phyloP scores from a whole-genome alignment of 129 eudicot species.

The Deinandra increscens region DNA sequence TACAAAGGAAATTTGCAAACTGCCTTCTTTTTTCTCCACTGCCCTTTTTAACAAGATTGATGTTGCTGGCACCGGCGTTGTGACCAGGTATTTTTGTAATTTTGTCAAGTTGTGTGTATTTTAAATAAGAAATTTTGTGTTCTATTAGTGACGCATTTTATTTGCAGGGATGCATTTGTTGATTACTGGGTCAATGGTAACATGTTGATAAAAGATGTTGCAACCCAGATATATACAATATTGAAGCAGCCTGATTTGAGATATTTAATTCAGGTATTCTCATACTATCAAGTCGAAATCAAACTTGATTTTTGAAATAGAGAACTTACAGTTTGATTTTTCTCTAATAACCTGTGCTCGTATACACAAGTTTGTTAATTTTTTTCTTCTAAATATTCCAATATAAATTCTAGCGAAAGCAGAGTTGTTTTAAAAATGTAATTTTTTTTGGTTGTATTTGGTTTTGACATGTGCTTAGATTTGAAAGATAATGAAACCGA shows the following conservation, averaged over 20 bases:
- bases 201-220: slow-evolving; percentile 73
- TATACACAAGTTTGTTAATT: no score
- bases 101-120: neutral
- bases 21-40: slow-evolving; percentile 83
- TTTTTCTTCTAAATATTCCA: no score
- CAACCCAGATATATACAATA: slow-evolving; percentile 68
- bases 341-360: no score
- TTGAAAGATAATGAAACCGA: no score
- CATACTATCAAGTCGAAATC: neutral
- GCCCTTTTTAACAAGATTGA: slow-evolving; percentile 79
- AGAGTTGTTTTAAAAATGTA: no score
- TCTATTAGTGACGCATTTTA: neutral
- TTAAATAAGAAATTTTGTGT: neutral
- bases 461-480: no score
- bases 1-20: slow-evolving; percentile 85
- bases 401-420: no score
- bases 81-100: slow-evolving; percentile 58
- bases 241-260: slow-evolving; percentile 73
- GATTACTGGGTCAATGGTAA: slow-evolving; percentile 84
- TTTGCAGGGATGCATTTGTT: slow-evolving; percentile 84
- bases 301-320: neutral
- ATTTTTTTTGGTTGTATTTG: no score
- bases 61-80: slow-evolving; percentile 54
- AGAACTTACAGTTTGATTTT: neutral
- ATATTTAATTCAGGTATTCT: slow-evolving; percentile 66